Conservation (phyloP, 2,329 filamentous ascomycete species). For the Sodiomyces alkalinus region DNA sequence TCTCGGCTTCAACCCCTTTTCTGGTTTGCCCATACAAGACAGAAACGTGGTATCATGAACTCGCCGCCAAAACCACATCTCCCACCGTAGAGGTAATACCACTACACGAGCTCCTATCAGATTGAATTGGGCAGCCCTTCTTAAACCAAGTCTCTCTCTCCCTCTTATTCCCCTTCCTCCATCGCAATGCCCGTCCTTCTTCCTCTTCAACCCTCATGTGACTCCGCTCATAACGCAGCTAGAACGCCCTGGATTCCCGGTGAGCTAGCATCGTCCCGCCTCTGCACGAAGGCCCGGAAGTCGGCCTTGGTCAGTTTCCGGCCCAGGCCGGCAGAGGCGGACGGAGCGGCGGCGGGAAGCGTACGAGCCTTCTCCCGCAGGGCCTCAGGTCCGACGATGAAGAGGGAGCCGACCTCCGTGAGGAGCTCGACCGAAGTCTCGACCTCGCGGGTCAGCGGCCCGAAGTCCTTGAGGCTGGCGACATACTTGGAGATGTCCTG, state of each 20-base stretch:
- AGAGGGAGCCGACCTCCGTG: conserved; percentile 86
- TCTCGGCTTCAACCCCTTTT: no score
- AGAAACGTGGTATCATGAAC: no score
- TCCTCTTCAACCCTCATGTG: no score
- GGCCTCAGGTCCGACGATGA: conserved; percentile 79
- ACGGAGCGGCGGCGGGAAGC: conserved; percentile 26
- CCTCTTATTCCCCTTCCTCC: no score
- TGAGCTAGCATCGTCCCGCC: conserved; percentile 68
- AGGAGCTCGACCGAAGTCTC: conserved; percentile 65
- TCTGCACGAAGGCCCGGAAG: conserved; percentile 72
- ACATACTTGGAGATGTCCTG: conserved; percentile 94
- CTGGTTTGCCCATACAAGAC: no score
- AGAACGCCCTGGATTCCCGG: conserved; percentile 74
- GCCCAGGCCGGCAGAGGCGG: conserved; percentile 18
- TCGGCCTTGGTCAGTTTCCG: conserved; percentile 50
- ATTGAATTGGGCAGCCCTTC: neutral
- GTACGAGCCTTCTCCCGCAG: conserved; percentile 54
- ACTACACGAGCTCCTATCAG: no score
- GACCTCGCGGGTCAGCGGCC: conserved; percentile 50
- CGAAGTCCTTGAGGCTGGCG: conserved; percentile 69
- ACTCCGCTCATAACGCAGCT: conserved; percentile 42
- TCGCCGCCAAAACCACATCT: no score
- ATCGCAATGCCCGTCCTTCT: no score
- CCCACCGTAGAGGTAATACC: no score
- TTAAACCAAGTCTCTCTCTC: neutral